A percentile compares a stretch with the other conserved stretches of the same genome.
phyloP scores from a whole-genome alignment of 139 green algal species.

The Tetraselmis chui region DNA sequence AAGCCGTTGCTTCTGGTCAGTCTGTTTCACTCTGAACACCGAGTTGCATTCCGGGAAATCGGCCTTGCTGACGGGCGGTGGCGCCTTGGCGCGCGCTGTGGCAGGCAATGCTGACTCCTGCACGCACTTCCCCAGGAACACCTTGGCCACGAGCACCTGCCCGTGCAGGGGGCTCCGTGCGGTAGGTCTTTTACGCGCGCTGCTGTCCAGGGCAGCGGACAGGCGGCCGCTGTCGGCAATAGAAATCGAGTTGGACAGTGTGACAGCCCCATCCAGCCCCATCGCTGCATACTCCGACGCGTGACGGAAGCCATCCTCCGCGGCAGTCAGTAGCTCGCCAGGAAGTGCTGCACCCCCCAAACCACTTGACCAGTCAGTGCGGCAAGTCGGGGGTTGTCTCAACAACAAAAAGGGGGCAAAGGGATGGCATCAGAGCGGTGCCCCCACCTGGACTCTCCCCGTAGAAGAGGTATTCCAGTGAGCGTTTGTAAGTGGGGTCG shows the following conservation, averaged over 20 bases:
- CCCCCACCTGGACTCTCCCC: conserved; percentile 29
- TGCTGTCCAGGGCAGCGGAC: conserved; percentile 2
- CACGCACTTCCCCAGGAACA: conserved; percentile 33
- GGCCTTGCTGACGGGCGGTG: background rate
- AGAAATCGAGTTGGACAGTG: conserved; percentile 36
- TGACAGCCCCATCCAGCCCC: conserved; percentile 40
- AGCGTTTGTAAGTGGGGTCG: conserved; percentile 31
- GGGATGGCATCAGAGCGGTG: no score
- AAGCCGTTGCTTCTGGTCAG: conserved; percentile 44
- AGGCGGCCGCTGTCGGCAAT: conserved; percentile 35
- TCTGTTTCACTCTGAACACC: conserved; percentile 1
- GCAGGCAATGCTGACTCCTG: conserved; percentile 16
- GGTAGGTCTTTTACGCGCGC: background rate
- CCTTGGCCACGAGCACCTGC: conserved; percentile 45
- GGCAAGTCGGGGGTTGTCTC: no score
- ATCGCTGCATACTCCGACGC: conserved; percentile 12
- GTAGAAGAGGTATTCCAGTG: conserved; percentile 57
- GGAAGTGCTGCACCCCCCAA: conserved; percentile 19
- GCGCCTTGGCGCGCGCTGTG: conserved; percentile 9
- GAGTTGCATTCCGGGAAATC: conserved; percentile 5
- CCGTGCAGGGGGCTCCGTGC: background rate
- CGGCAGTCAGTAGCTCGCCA: conserved; percentile 7
- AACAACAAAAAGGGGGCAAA: no score
- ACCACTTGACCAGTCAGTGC: background rate
- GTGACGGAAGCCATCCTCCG: conserved; percentile 39